Conservation (phyloP, 2,329 filamentous ascomycete species). For the Microsporum audouinii region DNA sequence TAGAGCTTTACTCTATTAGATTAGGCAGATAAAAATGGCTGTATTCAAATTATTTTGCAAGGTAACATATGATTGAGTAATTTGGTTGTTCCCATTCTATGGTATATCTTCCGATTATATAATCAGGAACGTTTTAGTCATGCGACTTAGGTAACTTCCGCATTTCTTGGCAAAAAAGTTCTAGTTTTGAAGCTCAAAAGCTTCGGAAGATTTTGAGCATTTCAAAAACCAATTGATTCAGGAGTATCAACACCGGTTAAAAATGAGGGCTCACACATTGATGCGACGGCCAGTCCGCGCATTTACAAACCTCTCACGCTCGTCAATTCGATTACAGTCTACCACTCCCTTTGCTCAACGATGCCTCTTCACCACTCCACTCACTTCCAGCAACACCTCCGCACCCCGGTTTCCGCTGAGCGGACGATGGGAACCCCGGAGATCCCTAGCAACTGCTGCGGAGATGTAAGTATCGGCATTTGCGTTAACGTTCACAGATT, state of each 20-base stretch:
- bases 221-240: neutral
- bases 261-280: conserved; percentile 33
- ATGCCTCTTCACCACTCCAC: conserved; percentile 30
- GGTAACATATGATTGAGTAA: no score
- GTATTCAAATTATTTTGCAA: no score
- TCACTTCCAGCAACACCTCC: conserved; percentile 25
- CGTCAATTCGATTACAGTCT: conserved; percentile 24
- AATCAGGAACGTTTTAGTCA: neutral
- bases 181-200: neutral
- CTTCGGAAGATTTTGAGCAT: neutral
- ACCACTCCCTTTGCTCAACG: conserved; percentile 28
- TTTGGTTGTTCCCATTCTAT: no score
- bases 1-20: no score
- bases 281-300: conserved; percentile 31
- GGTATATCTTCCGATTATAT: neutral
- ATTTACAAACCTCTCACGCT: conserved; percentile 27
- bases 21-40: no score
- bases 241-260: neutral
- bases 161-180: conserved; percentile 6
- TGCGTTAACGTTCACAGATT: neutral
- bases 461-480: conserved; percentile 29
- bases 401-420: conserved; percentile 29
- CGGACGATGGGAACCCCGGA: conserved; percentile 33
- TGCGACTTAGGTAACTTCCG: neutral
- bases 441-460: conserved; percentile 34